These are phyloP conservation scores for Gregarina niphandrodes DNA, from an alignment of 169 alveolate species.

Conservation along the genomic window DNA sequence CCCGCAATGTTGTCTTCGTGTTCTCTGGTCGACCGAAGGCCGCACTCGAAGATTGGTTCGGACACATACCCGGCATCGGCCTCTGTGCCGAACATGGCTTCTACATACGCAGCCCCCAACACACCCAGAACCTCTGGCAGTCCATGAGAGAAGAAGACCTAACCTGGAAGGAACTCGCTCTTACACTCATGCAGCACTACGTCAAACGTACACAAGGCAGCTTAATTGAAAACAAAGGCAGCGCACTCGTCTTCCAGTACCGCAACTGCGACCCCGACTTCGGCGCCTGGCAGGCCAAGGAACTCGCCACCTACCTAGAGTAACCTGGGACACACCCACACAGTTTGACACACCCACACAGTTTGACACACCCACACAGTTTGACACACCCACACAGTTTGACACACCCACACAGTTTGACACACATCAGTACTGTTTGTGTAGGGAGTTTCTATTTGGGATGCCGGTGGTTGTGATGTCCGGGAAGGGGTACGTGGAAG, in stretches of 20 bases:
- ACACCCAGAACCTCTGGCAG: slow-evolving; percentile 19
- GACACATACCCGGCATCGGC: slow-evolving; percentile 10
- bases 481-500: slow-evolving; percentile 33
- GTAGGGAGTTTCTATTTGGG: slow-evolving; percentile 14
- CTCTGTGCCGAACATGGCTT: slow-evolving; percentile 19
- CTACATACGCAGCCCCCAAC: slow-evolving; percentile 7
- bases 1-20: slow-evolving; percentile 25
- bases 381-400: background rate
- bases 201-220: slow-evolving; percentile 52
- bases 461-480: slow-evolving; percentile 23
- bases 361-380: background rate
- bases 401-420: background rate
- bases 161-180: slow-evolving; percentile 29
- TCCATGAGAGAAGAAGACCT: slow-evolving; percentile 5
- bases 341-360: too few relatives aligned
- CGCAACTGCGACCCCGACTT: slow-evolving; percentile 53
- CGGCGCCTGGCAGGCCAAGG: slow-evolving; percentile 52
- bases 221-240: slow-evolving; percentile 46
- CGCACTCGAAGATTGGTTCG: slow-evolving; percentile 30
- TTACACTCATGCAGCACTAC: slow-evolving; percentile 31
- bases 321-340: background rate
- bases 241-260: slow-evolving; percentile 44
- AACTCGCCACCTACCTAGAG: slow-evolving; percentile 28
- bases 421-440: background rate
- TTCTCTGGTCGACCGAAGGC: slow-evolving; percentile 28